Evolutionary conservation across 441 rosid genomes (phyloP).

Genomic region (Eutrema salsugineum): DNA sequence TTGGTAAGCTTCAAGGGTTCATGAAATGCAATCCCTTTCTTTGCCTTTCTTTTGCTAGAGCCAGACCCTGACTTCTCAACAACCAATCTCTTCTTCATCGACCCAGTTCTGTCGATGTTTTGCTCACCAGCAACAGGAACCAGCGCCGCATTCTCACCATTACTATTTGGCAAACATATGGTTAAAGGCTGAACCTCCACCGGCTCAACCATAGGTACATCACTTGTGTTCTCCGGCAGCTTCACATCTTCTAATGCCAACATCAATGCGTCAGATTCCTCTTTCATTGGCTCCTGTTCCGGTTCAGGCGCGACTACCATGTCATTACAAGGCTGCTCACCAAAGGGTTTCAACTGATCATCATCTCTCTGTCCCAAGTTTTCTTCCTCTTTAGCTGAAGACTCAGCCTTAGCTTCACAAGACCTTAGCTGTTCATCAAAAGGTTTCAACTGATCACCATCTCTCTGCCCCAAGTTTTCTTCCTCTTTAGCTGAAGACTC

Average conservation of each 20-base stretch:
- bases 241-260: not conserved
- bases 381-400: not conserved
- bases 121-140: too few species aligned
- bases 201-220: not conserved
- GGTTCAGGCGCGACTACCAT: not conserved
- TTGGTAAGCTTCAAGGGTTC: conserved; percentile 20
- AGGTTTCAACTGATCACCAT: not conserved
- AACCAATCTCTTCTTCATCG: too few species aligned
- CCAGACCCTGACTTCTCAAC: too few species aligned
- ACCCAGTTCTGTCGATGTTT: too few species aligned
- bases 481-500: not conserved
- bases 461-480: not conserved
- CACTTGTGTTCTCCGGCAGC: not conserved
- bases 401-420: conserved; percentile 14
- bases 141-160: not conserved
- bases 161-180: not conserved
- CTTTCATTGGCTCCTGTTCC: not conserved
- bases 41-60: conserved; percentile 8
- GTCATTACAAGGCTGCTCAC: conserved; percentile 6
- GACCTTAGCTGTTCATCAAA: not conserved
- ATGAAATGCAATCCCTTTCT: conserved; percentile 20
- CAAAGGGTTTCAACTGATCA: not conserved
- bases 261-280: not conserved
- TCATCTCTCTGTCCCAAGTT: not conserved
- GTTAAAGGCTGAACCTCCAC: conserved; percentile 18